Conservation (phyloP, 1,284 basidiomycete genomes). For the Rhodotorula sp. region DNA sequence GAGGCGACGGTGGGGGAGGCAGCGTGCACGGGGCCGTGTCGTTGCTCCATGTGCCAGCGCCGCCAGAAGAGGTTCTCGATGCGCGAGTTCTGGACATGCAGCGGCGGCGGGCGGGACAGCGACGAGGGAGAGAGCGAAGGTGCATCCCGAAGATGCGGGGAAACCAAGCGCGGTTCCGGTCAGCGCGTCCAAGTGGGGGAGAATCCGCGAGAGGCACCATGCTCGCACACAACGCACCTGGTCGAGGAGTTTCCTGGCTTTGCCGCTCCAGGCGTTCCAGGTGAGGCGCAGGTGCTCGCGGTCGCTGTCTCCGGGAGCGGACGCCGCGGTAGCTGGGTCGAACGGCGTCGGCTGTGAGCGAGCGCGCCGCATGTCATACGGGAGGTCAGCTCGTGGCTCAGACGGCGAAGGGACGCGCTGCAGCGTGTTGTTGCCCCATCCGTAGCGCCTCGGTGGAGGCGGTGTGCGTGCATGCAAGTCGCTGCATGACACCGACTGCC, state of each 20-base stretch:
- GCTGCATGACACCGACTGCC: no score
- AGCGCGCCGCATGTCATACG: no score
- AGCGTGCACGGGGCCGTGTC: conserved; percentile 5
- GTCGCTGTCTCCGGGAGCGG: conserved; percentile 9
- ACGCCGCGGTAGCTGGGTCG: conserved; percentile 19
- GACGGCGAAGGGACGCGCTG: neutral
- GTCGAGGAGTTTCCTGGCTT: conserved; percentile 16
- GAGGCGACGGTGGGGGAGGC: conserved; percentile 7
- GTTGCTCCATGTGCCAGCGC: conserved; percentile 37
- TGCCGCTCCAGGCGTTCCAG: conserved; percentile 35
- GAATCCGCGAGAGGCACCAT: no score
- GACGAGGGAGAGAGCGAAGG: neutral
- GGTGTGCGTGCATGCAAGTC: no score
- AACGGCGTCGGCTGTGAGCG: conserved; percentile 14
- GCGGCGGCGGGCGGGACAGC: neutral
- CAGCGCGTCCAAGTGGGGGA: neutral
- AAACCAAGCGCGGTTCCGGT: neutral
- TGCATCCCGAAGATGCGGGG: neutral
- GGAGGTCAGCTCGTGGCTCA: neutral
- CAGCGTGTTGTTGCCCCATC: no score
- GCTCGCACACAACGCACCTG: conserved; percentile 3
- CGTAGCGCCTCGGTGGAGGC: no score
- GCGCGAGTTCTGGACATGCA: conserved; percentile 26
- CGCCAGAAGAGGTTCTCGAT: conserved; percentile 42
- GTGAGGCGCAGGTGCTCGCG: conserved; percentile 7